Base-by-base conservation (phyloP, 768 basidiomycete species). In the Lactifluus subvellereus region DNA sequence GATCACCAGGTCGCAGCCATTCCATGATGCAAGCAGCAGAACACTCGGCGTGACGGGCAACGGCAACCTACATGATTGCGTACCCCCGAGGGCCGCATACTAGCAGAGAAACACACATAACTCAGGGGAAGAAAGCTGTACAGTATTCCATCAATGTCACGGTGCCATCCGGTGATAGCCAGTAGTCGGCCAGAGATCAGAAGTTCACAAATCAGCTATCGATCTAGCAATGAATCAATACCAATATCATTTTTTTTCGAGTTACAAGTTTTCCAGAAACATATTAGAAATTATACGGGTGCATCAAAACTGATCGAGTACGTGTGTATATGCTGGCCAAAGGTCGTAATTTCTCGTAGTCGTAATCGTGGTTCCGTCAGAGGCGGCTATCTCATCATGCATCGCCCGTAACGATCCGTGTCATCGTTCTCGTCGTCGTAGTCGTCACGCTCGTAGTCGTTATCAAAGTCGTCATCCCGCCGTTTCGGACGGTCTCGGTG, bases 191-290 rank as follows among this genome's bases (percentile, higher is more conserved):
- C 22, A 22, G 47, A 27, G 1, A 22, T 27, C 47, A 13, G 22
- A 22, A 48, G 11, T 48, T 13, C 22, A 43, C 18, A n/a, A 43
- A 43, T n/a, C 43, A 43, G 43, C 43, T 11, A 13, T 14, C 18
- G 16, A n/a, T 43, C 47, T 11, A 48, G 11, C 4, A 10, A 22
- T 22, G 45, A 47, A 13, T 10, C 20, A 20, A 27, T 48, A 48
- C 22, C 0, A 48, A 48, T 48, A 48, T 48, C 0, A 48, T 48
- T 22, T 22, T 40, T 4, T 11, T 48, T n/a, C 6, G 10, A 5
- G 22, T 14, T 8, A 48, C 0, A 47, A 3, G 22, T 6, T 68
- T 86, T 88, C 3, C 78, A 91, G 2, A 66, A 56, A 30, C 20
- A 43, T n/a, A 38, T 8, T 43, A 54, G 11, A 14, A 8, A 27